A percentile compares a stretch with the other conserved stretches of the same genome.
phyloP scores from a whole-genome alignment of 257 asterid species.

The Solanum sitiens region DNA sequence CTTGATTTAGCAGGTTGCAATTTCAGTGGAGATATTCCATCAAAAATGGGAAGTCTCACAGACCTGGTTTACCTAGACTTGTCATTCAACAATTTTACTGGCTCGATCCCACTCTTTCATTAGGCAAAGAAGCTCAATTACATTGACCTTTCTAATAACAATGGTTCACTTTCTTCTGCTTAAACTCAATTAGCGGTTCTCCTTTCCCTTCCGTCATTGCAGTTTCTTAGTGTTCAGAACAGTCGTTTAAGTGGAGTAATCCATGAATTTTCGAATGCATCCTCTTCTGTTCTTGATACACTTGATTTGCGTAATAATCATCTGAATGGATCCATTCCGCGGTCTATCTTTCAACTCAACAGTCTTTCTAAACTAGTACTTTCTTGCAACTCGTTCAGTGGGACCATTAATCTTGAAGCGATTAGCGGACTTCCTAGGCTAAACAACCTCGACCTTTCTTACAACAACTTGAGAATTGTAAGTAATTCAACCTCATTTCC shows the following conservation, averaged over 20 bases:
- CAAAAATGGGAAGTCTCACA: background rate
- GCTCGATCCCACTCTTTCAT: background rate
- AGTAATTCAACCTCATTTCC: background rate
- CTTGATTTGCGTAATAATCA: conserved; percentile 9
- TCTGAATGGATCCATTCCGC: conserved; percentile 5
- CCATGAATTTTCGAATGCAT: background rate
- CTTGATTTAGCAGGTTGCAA: background rate
- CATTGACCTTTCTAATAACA: conserved; percentile 7
- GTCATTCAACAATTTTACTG: background rate
- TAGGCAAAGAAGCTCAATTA: too few species aligned
- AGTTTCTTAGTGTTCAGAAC: background rate
- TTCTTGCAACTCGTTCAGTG: conserved; percentile 13
- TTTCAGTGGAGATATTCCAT: background rate
- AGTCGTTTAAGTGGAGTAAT: conserved; percentile 4
- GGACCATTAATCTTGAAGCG: conserved; percentile 13
- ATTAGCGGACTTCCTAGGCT: background rate
- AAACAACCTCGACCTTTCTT: conserved; percentile 15
- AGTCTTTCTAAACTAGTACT: conserved; percentile 1
- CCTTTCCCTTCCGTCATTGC: background rate
- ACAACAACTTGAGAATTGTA: conserved; percentile 16
- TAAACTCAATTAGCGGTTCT: conserved; percentile 5
- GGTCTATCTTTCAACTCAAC: conserved; percentile 4
- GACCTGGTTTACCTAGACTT: background rate
- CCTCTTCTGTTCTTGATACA: background rate
- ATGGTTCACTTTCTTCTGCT: conserved; percentile 3